These are phyloP conservation scores for Kodamaea sp. DNA, from an alignment of 1,139 yeast species.

Conservation along the genomic window DNA sequence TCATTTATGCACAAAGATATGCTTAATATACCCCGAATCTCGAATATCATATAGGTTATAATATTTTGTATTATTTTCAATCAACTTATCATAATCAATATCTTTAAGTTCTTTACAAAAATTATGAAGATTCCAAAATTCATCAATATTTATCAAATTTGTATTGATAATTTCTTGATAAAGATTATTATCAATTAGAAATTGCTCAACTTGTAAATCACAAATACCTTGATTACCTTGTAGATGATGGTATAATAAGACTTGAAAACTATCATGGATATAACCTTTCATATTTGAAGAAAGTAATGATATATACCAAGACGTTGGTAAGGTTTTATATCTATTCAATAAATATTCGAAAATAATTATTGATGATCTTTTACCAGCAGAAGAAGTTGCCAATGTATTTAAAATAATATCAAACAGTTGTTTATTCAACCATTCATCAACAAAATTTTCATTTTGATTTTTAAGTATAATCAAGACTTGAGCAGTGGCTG, in stretches of 20 bases:
- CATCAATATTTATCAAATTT: conserved; percentile 8
- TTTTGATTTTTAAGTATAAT: conserved; percentile 19
- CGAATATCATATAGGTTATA: conserved; percentile 23
- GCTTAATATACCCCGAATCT: conserved; percentile 21
- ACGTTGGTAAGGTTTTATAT: conserved; percentile 1
- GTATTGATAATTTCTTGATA: too few species aligned
- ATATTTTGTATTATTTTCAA: conserved; percentile 18
- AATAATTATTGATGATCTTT: conserved; percentile 24
- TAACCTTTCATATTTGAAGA: conserved; percentile 26
- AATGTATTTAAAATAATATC: conserved; percentile 29
- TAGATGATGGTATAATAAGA: conserved; percentile 24
- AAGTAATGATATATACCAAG: conserved; percentile 18
- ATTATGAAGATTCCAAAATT: conserved; percentile 13
- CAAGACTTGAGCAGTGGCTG: conserved; percentile 28
- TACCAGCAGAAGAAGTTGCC: conserved; percentile 28
- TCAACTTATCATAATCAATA: conserved; percentile 3
- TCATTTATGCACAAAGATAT: conserved; percentile 1
- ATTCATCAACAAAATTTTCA: conserved; percentile 14
- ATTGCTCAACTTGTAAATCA: conserved; percentile 1
- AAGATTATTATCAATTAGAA: conserved; percentile 2
- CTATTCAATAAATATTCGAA: conserved; percentile 17
- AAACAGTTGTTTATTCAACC: conserved; percentile 32
- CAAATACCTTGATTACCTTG: conserved; percentile 8
- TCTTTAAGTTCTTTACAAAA: conserved; percentile 7
- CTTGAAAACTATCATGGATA: conserved; percentile 26